Base-by-base conservation (phyloP, 345 rosid genomes). In the Populus simonii region DNA sequence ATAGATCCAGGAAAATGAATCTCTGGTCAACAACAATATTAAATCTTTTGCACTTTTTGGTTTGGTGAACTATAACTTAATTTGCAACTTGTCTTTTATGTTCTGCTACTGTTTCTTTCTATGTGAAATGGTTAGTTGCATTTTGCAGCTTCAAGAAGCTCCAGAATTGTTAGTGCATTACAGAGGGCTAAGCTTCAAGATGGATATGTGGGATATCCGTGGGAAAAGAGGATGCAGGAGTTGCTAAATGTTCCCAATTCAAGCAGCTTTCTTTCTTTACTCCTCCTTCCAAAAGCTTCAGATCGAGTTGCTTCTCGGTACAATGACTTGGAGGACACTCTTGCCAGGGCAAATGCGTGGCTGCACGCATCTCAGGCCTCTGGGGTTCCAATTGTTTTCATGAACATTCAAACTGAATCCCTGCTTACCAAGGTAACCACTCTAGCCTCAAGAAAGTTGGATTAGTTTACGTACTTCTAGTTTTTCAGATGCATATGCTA, bases 321-420 rank as follows among this genome's bases (percentile, higher is more conserved):
- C 85, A 93, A 92, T 23, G 98, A 93, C 78, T 81, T 92, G 85
- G 99, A 93, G 80, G 98, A 96, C 83, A 96, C 99, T n/a, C 93
- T 96, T 66, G 93, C 99, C 51, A 88, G 98, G 57, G 99, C 98
- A 16, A 89, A 93, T 76, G 88, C 93, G 8, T 96, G 99, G 99
- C 86, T 96, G 33, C 85, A 84, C 49, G 91, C 96, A 6, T 92
- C 98, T 72, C 97, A 92, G 81, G 88, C 87, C 47, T 84, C 89
- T 36, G 98, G 98, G 0, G 94, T 93, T 47, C 99, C 98, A 0
- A 79, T 93, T 68, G 91, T 85, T 63, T 93, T 96, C 81, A 91
- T 90, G 89, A 96, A 91, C 78, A 90, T 96, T 80, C 99, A 96
- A 87, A 96, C 93, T 0, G 98, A 96, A 79, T 90, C 98, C 76